These are phyloP conservation scores for Zanthoxylum bungeanum DNA, from an alignment of 345 rosid genomes.

Conservation along the genomic window DNA sequence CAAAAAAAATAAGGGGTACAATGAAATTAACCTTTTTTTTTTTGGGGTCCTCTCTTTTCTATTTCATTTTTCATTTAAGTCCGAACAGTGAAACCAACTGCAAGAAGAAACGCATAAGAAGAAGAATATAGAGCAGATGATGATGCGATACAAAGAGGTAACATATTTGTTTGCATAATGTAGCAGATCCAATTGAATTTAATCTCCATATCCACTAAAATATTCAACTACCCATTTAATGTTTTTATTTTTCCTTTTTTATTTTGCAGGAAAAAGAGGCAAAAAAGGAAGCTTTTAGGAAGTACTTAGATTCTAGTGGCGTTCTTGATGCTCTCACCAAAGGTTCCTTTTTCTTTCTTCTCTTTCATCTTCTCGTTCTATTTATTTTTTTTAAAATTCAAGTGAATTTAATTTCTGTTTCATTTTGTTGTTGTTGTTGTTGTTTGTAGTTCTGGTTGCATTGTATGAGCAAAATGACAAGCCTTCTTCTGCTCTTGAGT, in stretches of 20 bases:
- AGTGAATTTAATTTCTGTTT: constrained; percentile 7
- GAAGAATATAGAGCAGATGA: constrained; percentile 21
- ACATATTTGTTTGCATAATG: not conserved
- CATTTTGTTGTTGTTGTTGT: not conserved
- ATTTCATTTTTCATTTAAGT: not conserved
- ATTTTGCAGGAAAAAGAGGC: constrained; percentile 81
- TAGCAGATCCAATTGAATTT: not conserved
- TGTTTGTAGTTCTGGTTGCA: constrained; percentile 64
- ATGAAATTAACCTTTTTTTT: not conserved
- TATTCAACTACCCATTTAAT: constrained; percentile 7
- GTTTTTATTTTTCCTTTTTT: too few relatives aligned
- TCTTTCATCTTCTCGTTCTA: not conserved
- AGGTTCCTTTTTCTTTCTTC: constrained; percentile 39
- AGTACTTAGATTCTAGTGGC: constrained; percentile 80
- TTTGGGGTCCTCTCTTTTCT: not conserved
- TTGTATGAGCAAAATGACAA: constrained; percentile 90
- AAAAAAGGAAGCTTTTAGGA: constrained; percentile 88
- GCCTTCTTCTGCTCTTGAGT: constrained; percentile 91
- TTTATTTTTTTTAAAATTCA: not conserved
- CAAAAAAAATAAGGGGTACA: not conserved
- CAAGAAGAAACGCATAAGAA: not conserved
- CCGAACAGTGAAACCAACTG: not conserved
- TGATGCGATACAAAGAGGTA: constrained; percentile 65
- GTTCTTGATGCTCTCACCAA: constrained; percentile 82
- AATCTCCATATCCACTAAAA: not conserved